Conservation (phyloP, 208 protist species). For the Leishmania mexicana region DNA sequence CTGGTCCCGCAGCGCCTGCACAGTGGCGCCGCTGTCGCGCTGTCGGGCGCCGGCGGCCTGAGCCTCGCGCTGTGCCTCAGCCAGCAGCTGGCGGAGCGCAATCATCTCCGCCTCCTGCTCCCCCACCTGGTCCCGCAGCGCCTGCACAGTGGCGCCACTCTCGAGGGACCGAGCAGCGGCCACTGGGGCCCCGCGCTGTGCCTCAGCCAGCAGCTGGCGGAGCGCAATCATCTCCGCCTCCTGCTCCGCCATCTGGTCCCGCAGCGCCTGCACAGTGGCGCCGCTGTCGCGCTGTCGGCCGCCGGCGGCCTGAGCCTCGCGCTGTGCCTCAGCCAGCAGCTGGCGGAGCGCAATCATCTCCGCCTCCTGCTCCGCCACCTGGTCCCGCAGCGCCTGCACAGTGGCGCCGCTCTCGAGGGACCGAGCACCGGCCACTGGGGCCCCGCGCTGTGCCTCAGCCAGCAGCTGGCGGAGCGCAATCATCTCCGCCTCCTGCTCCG, state of each 20-base stretch:
- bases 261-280: not conserved
- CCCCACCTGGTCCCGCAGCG: not conserved
- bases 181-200: not conserved
- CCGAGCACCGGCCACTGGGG: not conserved
- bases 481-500: slow-evolving; percentile 8
- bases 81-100: too few species aligned
- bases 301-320: not conserved
- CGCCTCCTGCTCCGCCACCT: not conserved
- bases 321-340: not conserved
- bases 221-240: not conserved
- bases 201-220: not conserved
- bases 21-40: too few species aligned
- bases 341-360: not conserved
- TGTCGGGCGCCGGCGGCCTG: too few species aligned
- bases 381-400: slow-evolving; percentile 3
- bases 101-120: too few species aligned
- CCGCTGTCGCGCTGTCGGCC: not conserved
- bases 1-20: too few species aligned
- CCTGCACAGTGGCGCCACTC: not conserved
- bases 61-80: too few species aligned
- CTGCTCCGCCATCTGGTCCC: not conserved
- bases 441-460: not conserved
- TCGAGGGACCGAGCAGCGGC: too few species aligned
- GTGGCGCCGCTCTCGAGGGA: not conserved
- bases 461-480: not conserved